A percentile compares a stretch with the other conserved stretches of the same genome.
These are phyloP conservation scores for Paraphaeosphaeria minitans DNA, from an alignment of 2,329 filamentous ascomycete genomes.

Conservation along the genomic window DNA sequence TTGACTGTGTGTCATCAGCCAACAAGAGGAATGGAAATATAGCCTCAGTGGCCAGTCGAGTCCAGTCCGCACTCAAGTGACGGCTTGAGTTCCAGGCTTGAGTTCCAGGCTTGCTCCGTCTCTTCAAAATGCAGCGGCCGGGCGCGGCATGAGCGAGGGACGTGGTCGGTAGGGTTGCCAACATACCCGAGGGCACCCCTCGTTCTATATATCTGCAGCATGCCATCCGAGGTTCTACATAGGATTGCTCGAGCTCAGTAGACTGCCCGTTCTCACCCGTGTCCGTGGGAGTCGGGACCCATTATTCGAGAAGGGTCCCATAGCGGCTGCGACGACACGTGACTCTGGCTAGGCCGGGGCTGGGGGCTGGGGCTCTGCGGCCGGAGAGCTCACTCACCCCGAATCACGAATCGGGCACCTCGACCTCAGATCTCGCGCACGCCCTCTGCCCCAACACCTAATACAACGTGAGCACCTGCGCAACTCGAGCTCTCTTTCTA, in stretches of 20 bases:
- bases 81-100: too few species aligned
- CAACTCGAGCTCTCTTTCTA: background rate
- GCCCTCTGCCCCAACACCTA: conserved; percentile 6
- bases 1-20: background rate
- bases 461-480: background rate
- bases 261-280: conserved; percentile 6
- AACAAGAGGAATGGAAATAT: background rate
- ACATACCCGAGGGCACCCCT: background rate
- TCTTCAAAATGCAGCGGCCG: background rate
- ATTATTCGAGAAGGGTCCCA: conserved; percentile 5
- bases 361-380: too few species aligned
- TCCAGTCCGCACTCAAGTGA: background rate
- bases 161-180: background rate
- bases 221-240: conserved; percentile 2
- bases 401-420: background rate
- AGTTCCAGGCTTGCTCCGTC: background rate
- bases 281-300: conserved; percentile 4
- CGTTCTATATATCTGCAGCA: background rate
- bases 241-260: background rate
- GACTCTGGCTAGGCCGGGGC: background rate
- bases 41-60: too few species aligned
- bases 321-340: conserved; percentile 1
- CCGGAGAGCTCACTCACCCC: conserved; percentile 7
- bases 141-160: background rate
- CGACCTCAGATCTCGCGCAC: background rate